A percentile compares a stretch with the other conserved stretches of the same genome.
Conservation (phyloP, 495 filamentous ascomycete species). For the Penicillium lividum region DNA sequence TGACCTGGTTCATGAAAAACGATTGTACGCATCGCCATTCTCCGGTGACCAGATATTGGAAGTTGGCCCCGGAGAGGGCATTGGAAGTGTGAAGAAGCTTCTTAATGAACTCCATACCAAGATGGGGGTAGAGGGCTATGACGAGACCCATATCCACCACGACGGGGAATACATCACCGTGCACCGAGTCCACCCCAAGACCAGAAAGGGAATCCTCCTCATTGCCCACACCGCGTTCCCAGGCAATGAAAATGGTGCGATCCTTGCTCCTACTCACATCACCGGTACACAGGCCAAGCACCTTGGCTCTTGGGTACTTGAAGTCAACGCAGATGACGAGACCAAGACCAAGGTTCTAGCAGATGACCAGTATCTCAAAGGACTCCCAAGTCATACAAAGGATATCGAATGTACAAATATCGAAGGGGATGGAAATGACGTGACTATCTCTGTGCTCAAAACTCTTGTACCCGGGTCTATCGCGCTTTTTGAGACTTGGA, state of each 20-base stretch:
- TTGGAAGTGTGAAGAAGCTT: slow-evolving; percentile 84
- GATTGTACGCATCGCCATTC: slow-evolving; percentile 73
- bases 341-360: slow-evolving; percentile 60
- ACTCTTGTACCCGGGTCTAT: slow-evolving; percentile 90
- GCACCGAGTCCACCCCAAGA: slow-evolving; percentile 88
- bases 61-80: slow-evolving; percentile 67
- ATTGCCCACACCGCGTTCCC: slow-evolving; percentile 95
- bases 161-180: slow-evolving; percentile 95
- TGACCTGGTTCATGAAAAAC: slow-evolving; percentile 84
- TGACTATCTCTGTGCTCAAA: slow-evolving; percentile 77
- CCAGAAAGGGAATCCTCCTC: slow-evolving; percentile 88
- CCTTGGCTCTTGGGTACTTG: slow-evolving; percentile 84
- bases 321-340: slow-evolving; percentile 71
- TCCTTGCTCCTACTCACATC: slow-evolving; percentile 74
- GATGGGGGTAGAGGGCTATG: slow-evolving; percentile 92
- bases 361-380: slow-evolving; percentile 71
- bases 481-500: slow-evolving; percentile 93
- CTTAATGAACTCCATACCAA: slow-evolving; percentile 88
- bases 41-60: slow-evolving; percentile 59
- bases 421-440: slow-evolving; percentile 66
- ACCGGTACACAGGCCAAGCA: slow-evolving; percentile 72
- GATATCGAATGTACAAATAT: slow-evolving; percentile 69
- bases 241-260: slow-evolving; percentile 75
- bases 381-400: slow-evolving; percentile 77
- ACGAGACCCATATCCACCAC: slow-evolving; percentile 95